These are phyloP conservation scores for Sporisorium scitamineum DNA, from an alignment of 1,284 basidiomycete species.

Conservation along the genomic window DNA sequence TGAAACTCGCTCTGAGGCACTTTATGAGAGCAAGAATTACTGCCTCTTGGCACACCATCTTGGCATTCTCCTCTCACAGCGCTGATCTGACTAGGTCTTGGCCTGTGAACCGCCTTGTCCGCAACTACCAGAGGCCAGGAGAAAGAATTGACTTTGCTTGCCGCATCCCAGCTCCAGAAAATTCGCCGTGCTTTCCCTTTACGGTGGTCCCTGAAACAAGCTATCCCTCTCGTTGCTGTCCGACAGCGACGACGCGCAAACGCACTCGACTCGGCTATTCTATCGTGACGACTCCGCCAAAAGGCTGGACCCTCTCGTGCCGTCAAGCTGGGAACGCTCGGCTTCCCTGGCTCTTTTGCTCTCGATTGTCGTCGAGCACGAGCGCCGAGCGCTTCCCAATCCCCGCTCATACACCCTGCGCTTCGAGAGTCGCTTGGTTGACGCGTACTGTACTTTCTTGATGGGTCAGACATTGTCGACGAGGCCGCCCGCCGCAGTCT, in stretches of 20 bases:
- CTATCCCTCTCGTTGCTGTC: neutral
- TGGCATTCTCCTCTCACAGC: neutral
- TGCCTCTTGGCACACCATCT: neutral
- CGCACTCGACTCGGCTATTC: constrained; percentile 10
- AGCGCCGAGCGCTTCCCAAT: neutral
- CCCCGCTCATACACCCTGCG: neutral
- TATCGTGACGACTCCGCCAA: constrained; percentile 1
- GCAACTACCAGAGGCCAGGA: neutral
- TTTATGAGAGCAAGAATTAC: constrained; percentile 42
- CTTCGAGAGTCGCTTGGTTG: no score
- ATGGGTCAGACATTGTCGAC: neutral
- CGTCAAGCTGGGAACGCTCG: neutral
- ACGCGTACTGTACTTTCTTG: neutral
- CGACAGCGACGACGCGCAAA: constrained; percentile 19
- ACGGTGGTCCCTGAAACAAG: constrained; percentile 8
- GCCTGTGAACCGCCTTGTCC: neutral
- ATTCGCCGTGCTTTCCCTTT: neutral
- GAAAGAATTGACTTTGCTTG: neutral
- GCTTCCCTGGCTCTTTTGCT: neutral
- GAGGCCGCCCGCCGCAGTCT: constrained; percentile 33
- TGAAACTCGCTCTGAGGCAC: neutral
- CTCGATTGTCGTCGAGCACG: no score
- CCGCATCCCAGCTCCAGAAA: neutral
- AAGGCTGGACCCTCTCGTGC: constrained; percentile 11
- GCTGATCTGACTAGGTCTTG: neutral